Percentiles rank a stretch among this genome's conserved stretches.
Evolutionary conservation across 1,284 basidiomycete species (phyloP).

Genomic region (Rhizoctonia solani): DNA sequence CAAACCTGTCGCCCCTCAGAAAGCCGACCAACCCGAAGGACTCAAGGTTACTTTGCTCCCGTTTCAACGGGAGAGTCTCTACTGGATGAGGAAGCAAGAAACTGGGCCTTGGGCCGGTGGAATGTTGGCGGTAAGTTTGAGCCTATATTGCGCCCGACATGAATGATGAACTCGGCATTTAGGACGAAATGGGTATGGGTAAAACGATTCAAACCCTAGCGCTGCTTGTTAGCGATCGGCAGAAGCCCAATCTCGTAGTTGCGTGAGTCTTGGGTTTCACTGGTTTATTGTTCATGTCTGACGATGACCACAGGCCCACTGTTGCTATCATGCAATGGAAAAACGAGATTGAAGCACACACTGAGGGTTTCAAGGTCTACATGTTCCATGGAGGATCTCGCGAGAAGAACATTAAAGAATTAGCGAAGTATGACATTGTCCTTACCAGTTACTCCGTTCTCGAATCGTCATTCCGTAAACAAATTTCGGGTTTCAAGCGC

Average conservation of each 20-base stretch:
- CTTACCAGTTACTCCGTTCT: slow-evolving; percentile 52
- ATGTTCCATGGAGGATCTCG: slow-evolving; percentile 90
- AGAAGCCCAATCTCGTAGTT: slow-evolving; percentile 87
- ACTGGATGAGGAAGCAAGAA: slow-evolving; percentile 97
- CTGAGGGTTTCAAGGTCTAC: slow-evolving; percentile 71
- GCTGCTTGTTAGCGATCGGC: slow-evolving; percentile 77
- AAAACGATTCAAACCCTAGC: slow-evolving; percentile 98
- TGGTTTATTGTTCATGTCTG: not conserved
- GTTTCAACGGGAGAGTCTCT: slow-evolving; percentile 75
- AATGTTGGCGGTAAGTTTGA: slow-evolving; percentile 77
- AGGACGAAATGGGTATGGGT: slow-evolving; percentile 98
- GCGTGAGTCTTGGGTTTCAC: slow-evolving; percentile 67
- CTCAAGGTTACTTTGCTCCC: slow-evolving; percentile 69
- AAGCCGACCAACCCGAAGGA: slow-evolving; percentile 77
- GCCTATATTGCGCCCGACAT: slow-evolving; percentile 30
- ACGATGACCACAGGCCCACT: slow-evolving; percentile 63
- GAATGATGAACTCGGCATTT: slow-evolving; percentile 15
- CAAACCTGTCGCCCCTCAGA: slow-evolving; percentile 65
- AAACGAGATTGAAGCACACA: slow-evolving; percentile 88
- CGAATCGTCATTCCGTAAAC: slow-evolving; percentile 72
- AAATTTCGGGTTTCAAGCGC: slow-evolving; percentile 89
- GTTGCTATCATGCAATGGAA: slow-evolving; percentile 99
- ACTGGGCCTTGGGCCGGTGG: slow-evolving; percentile 86
- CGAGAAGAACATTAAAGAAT: slow-evolving; percentile 62
- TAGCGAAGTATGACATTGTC: slow-evolving; percentile 82